Conservation (phyloP, 2,329 filamentous ascomycete genomes). For the Ascochyta lentis region DNA sequence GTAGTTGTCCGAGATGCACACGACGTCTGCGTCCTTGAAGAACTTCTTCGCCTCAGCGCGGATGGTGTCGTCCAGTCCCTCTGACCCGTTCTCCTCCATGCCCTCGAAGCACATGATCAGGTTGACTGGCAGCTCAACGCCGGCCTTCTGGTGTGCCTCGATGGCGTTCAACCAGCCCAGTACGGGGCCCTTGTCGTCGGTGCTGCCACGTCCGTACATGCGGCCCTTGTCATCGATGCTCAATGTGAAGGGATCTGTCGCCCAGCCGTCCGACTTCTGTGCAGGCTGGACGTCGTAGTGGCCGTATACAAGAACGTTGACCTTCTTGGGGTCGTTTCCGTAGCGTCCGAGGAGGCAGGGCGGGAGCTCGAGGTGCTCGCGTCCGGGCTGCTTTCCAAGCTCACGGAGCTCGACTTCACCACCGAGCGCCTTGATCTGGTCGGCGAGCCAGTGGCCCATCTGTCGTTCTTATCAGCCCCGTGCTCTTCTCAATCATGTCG, state of each 20-base stretch:
- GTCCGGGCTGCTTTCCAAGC: constrained; percentile 89
- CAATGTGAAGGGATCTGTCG: constrained; percentile 90
- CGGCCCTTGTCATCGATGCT: constrained; percentile 86
- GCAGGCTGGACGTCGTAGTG: constrained; percentile 99
- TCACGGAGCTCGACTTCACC: constrained; percentile 85
- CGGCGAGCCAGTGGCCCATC: constrained; percentile 92
- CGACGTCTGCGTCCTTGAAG: constrained; percentile 94
- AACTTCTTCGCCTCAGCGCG: constrained; percentile 87
- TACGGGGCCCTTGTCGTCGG: constrained; percentile 97
- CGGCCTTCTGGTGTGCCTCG: constrained; percentile 94
- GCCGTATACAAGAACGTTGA: constrained; percentile 94
- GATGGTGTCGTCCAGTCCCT: constrained; percentile 95
- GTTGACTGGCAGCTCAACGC: constrained; percentile 94
- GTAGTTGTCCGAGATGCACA: constrained; percentile 99
- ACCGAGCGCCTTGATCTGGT: constrained; percentile 82
- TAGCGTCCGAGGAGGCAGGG: constrained; percentile 93
- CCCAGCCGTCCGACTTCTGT: constrained; percentile 91
- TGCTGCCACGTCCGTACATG: constrained; percentile 95
- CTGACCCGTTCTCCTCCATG: constrained; percentile 99
- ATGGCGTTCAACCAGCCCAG: constrained; percentile 98
- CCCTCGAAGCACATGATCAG: constrained; percentile 99
- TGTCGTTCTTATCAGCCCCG: constrained; percentile 33
- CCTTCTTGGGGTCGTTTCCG: constrained; percentile 89
- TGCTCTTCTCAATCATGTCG: background rate
- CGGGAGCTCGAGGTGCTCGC: constrained; percentile 87